Evolutionary conservation across 1,139 yeast species (phyloP).

Genomic region (Nakaseomyces uthaithaninus): DNA sequence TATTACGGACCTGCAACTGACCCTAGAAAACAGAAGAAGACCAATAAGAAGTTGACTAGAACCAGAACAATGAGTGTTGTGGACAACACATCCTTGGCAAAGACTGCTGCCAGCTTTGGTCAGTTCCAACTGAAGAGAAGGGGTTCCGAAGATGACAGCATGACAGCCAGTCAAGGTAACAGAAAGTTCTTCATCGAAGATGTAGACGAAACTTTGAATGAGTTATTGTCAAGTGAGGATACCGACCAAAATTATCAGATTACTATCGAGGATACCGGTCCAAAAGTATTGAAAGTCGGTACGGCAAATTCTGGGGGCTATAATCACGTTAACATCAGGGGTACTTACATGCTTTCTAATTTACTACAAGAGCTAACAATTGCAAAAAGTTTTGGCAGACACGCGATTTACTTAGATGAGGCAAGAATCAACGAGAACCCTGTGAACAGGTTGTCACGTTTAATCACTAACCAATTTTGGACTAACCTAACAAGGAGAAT

Average conservation of each 20-base stretch:
- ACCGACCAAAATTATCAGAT: slow-evolving; percentile 82
- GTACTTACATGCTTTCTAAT: slow-evolving; percentile 90
- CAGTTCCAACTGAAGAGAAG: slow-evolving; percentile 40
- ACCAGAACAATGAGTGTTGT: slow-evolving; percentile 37
- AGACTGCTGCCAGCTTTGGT: slow-evolving; percentile 13
- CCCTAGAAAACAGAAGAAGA: slow-evolving; percentile 34
- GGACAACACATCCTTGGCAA: slow-evolving; percentile 27
- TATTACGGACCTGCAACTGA: slow-evolving; percentile 64
- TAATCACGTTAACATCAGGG: slow-evolving; percentile 65
- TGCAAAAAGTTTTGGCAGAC: slow-evolving; percentile 74
- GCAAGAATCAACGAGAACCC: slow-evolving; percentile 86
- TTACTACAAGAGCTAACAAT: slow-evolving; percentile 82
- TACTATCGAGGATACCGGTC: slow-evolving; percentile 87
- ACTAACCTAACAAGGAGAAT: slow-evolving; percentile 64
- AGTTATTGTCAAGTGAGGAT: slow-evolving; percentile 69
- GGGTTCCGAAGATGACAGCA: slow-evolving; percentile 58
- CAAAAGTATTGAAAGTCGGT: slow-evolving; percentile 77
- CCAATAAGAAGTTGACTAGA: slow-evolving; percentile 10
- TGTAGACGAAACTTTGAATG: slow-evolving; percentile 64
- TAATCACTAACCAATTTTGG: slow-evolving; percentile 80
- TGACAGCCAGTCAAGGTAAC: slow-evolving; percentile 32
- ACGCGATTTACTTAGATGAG: slow-evolving; percentile 72
- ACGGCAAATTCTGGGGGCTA: slow-evolving; percentile 80
- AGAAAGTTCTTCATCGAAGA: slow-evolving; percentile 64
- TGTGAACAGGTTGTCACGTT: slow-evolving; percentile 64